Evolutionary conservation across 1,284 basidiomycete genomes (phyloP).

Genomic region (Cystodermella granulosa): DNA sequence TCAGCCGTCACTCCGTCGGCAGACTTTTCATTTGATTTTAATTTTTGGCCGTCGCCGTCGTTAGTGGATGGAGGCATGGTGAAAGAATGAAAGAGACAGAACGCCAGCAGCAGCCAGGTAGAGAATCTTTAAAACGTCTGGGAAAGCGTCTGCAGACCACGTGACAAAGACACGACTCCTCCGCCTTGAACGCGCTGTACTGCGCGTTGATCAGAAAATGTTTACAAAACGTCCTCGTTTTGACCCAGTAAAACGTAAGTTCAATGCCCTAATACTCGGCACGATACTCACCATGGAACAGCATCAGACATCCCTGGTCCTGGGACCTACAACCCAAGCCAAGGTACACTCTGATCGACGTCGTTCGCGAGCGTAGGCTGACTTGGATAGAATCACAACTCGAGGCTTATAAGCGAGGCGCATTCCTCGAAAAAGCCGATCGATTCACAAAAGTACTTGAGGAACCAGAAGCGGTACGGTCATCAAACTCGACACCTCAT

Average conservation of each 20-base stretch:
- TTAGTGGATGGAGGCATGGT: not conserved
- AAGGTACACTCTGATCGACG: no score
- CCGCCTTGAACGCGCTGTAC: conserved; percentile 16
- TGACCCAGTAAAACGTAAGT: conserved; percentile 36
- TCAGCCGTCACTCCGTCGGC: no score
- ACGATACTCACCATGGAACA: conserved; percentile 8
- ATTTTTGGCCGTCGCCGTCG: not conserved
- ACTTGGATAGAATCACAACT: conserved; percentile 38
- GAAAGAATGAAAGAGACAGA: not conserved
- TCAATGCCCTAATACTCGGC: not conserved
- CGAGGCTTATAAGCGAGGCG: conserved; percentile 52
- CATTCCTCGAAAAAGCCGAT: conserved; percentile 52
- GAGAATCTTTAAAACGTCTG: not conserved
- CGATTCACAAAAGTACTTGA: conserved; percentile 45
- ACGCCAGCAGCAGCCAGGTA: conserved; percentile 6
- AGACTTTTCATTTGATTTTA: no score
- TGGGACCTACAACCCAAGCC: conserved; percentile 35
- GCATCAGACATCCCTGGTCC: conserved; percentile 41
- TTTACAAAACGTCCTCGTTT: conserved; percentile 44
- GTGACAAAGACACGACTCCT: conserved; percentile 25
- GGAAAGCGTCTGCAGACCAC: conserved; percentile 5
- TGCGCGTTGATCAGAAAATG: conserved; percentile 20
- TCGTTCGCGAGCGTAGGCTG: no score
- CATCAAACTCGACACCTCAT: conserved; percentile 1
- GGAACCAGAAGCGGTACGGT: conserved; percentile 40